Evolutionary conservation across 139 green algal genomes (phyloP), one percentile per base, ranked within the genome.

Genomic region (Auxenochlorella protothecoides): DNA sequence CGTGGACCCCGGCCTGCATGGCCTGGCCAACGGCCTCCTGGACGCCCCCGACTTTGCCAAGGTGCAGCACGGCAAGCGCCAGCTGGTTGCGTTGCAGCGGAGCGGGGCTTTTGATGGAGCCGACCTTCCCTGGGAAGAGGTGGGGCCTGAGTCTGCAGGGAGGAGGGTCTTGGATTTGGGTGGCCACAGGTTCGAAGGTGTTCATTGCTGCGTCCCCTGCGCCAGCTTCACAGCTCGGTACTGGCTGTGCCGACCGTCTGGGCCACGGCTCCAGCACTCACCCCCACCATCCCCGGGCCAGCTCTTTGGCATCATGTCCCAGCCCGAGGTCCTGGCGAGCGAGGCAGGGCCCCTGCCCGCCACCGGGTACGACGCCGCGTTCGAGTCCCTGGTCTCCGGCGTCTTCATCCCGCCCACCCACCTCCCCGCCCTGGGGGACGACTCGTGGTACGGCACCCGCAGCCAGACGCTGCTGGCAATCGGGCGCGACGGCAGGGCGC

Each of bases 391-490:
- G 3, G 70, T 63, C 13, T 72, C 59, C 66, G 61, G 55, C 51
- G 55, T 78, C n/a, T 73, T 78, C 59, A 16, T 69, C 65, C 10
- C 27, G 27, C 27, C 27, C 27, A 69, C 10, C 16, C 52, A 69
- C 6, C 16, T 11, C 12, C 10, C 10, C 10, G 57, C 10, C 2
- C 12, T 44, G 63, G 63, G 65, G 65, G 65, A 27, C 3, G n/a
- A 14, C 8, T 3, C 0, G 3, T 56, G 44, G 2, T 77, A 61
- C 63, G 78, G 73, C 53, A 83, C 78, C 6, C 73, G 78, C 60
- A 73, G 61, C 53, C 61, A 77, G n/a, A 73, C 61, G 2, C 65
- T 79, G 51, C 8, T 83, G 52, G 78, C 65, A 3, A 69, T 77
- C 12, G 51, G 63, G 68, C 51, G 27, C 7, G 74, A 83, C 67